Base-by-base conservation (phyloP, 805 yeast genomes). In the Candida alai region DNA sequence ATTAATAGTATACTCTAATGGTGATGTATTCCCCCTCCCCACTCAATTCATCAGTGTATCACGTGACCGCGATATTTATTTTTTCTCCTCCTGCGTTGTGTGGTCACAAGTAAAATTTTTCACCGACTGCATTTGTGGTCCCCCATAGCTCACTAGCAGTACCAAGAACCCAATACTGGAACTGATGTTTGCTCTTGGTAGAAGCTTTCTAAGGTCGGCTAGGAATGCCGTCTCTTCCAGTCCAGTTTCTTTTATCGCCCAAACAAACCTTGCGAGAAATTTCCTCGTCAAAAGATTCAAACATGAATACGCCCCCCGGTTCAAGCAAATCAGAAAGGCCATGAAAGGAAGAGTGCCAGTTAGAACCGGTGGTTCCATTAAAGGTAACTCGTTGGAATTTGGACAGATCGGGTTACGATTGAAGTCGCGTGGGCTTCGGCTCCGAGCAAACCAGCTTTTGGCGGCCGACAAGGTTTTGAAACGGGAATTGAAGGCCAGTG, bases 331-430 rank as follows among this genome's bases (percentile, higher is more conserved):
- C 30, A 70, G 76, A 49, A 90, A 90, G 60, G 84, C 86, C 31
- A 88, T 85, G 61, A 93, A 93, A 58, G 98, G 98, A 18, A 73
- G 97, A 48, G 96, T 93, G 5, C 76, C 94, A 1, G 96, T 89
- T 8, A 82, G 96, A 59, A 85, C 84, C 10, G 98, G 98, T 34
- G 97, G 97, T 2, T 88, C 97, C 2, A 70, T 75, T 35, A 88
- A 85, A 56, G 98, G 98, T 19, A 82, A 90, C 30, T 74, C 85
- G 2, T 57, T 93, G 21, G 78, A 76, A 40, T 84, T 80, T 47
- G 98, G 98, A 19, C 69, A 74, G 12, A 87, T 75, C 57, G 98
- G 97, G 13, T 69, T 90, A 44, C 77, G 98, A 48, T 73, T 93
- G 39, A 84, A 84, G 56, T 72, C 88, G n/a, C 90, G 84, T 54